Base-by-base conservation (phyloP, 2,329 filamentous ascomycete genomes). In the Fusarium citri region DNA sequence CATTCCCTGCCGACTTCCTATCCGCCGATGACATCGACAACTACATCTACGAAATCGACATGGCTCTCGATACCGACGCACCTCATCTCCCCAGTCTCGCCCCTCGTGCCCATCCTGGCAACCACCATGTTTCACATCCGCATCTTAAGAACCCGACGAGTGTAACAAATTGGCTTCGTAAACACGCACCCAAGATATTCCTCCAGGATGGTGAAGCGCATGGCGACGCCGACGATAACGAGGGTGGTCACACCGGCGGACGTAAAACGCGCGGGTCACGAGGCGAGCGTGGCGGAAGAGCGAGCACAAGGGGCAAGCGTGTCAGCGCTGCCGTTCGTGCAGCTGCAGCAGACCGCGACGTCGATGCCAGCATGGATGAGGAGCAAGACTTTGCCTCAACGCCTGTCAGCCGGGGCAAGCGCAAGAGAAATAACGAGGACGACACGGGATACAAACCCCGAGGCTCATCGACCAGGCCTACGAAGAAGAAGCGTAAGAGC, bases 131-230 rank as follows among this genome's bases (percentile, higher is more conserved):
- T 72, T 75, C 79, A 48, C 75, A 83, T 80, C 73, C 80, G 75
- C 71, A 81, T 46, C 78, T 84, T 43, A 83, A 84, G 73, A 98
- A 98, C 78, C 94, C 94, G 0, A 92, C 94, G 43, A 97, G 93
- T 63, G 94, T 97, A 5, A 97, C 97, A 82, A 98, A 97, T 79
- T 99, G 96, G 96, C 87, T 99, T 15, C 88, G 93, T 68, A 90
- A 93, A 77, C 87, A 97, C 79, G 91, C 93, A 63, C 92, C 94
- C 5, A 91, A 95, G 78, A 90, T 94, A 50, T 94, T 97, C 82
- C 82, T 97, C 22, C 92, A 97, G 78, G 92, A 94, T 74, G 88
- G 89, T 53, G 77, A 76, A 60, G 72, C 70, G 20, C 78, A 80
- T 23, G 80, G 81, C 55, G 79, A 82, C 10, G 81, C 82, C 23